Conservation (phyloP, 2,329 filamentous ascomycete genomes). For the Fusarium temperatum region DNA sequence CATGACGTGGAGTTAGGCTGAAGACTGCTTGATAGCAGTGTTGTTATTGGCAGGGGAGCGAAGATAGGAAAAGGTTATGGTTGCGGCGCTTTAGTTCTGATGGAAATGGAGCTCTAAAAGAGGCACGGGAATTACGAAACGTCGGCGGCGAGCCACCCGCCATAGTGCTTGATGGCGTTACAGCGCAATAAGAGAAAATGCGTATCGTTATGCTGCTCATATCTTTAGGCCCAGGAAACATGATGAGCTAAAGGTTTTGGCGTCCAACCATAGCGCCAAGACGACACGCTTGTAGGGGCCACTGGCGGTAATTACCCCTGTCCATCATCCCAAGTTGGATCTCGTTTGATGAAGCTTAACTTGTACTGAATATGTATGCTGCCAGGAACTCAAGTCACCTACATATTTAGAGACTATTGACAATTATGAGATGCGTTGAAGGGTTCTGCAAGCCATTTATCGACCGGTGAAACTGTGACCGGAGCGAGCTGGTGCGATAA, state of each 20-base stretch:
- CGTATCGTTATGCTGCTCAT: not conserved
- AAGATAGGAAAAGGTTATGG: not conserved
- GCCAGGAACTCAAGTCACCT: not conserved
- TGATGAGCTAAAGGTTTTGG: constrained; percentile 20
- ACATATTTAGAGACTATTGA: not conserved
- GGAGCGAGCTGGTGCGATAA: constrained; percentile 3
- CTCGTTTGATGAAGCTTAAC: constrained; percentile 26
- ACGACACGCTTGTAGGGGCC: constrained; percentile 22
- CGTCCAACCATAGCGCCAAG: constrained; percentile 36
- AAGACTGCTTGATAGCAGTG: constrained; percentile 8
- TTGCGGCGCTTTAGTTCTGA: not conserved
- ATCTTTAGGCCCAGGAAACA: not conserved
- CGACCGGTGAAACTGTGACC: not conserved
- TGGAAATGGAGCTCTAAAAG: not conserved
- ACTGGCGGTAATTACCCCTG: constrained; percentile 27
- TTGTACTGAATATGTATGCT: not conserved
- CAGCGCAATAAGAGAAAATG: not conserved
- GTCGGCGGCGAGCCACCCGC: constrained; percentile 20
- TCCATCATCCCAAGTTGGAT: constrained; percentile 26
- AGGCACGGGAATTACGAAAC: constrained; percentile 20
- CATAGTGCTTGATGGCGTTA: not conserved
- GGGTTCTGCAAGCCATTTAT: constrained; percentile 14
- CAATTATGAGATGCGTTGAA: not conserved
- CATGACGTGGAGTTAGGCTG: constrained; percentile 18
- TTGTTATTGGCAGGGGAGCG: constrained; percentile 32